Evolutionary conservation across 352 stramenopile genomes (phyloP).

Genomic region (Ophiocytium majus): DNA sequence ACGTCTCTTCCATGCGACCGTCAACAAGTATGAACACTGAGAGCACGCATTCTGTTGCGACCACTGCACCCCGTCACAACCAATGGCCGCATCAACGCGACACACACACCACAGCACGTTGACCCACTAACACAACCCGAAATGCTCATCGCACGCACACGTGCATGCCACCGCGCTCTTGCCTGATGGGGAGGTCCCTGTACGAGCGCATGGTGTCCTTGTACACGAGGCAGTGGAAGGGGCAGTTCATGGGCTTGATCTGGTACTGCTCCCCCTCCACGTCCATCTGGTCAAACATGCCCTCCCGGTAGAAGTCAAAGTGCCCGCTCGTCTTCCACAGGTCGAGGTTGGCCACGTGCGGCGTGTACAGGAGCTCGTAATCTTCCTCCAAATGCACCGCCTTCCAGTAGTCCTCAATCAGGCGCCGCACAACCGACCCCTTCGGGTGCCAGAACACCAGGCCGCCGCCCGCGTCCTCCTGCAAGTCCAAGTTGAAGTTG

Average conservation of each 20-base stretch:
- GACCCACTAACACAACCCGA: too few relatives aligned
- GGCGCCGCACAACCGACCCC: slow-evolving; percentile 66
- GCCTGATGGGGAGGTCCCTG: slow-evolving; percentile 53
- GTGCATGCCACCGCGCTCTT: too few relatives aligned
- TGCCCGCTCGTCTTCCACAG: slow-evolving; percentile 95
- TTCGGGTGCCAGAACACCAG: slow-evolving; percentile 78
- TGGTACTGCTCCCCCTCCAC: slow-evolving; percentile 87
- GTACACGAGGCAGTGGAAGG: slow-evolving; percentile 94
- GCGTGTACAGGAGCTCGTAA: slow-evolving; percentile 94
- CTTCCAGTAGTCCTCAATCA: slow-evolving; percentile 82
- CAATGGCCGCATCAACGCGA: too few relatives aligned
- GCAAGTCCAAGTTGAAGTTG: background rate
- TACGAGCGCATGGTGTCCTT: slow-evolving; percentile 92
- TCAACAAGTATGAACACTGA: too few relatives aligned
- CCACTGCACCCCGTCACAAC: too few relatives aligned
- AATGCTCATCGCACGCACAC: too few relatives aligned
- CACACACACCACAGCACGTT: too few relatives aligned
- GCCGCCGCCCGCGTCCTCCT: slow-evolving; percentile 48
- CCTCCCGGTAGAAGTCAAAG: slow-evolving; percentile 90
- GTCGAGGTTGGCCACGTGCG: slow-evolving; percentile 94
- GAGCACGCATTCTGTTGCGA: too few relatives aligned
- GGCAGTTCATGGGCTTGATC: slow-evolving; percentile 98
- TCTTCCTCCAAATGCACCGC: slow-evolving; percentile 74
- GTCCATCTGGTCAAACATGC: slow-evolving; percentile 89
- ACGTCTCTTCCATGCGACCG: too few relatives aligned